Evolutionary conservation across 371 early-diverging fungal species (phyloP).

Genomic region (Entomophthora muscae): DNA sequence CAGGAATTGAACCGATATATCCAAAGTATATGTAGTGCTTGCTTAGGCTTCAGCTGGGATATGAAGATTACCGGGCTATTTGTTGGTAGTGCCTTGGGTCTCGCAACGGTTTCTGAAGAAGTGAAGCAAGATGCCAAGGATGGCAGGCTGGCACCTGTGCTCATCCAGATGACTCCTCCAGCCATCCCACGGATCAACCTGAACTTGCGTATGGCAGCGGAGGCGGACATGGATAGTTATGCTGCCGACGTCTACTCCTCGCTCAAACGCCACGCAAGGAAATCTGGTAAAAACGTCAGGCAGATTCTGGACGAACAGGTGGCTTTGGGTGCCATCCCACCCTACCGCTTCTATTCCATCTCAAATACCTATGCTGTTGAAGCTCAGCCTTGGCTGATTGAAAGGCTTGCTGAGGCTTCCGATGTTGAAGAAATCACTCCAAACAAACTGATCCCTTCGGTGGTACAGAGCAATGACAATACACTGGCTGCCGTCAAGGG

Average conservation of each 20-base stretch:
- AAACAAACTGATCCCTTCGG: neutral
- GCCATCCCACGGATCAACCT: neutral
- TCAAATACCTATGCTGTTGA: slow-evolving; percentile 5
- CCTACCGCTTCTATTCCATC: slow-evolving; percentile 6
- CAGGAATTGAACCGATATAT: too few species aligned
- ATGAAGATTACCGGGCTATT: neutral
- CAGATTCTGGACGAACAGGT: neutral
- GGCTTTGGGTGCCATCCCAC: neutral
- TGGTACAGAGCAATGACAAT: neutral
- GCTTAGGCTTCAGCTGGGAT: too few species aligned
- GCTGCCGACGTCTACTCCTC: neutral
- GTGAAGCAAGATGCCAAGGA: neutral
- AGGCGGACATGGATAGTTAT: neutral
- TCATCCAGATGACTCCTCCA: neutral
- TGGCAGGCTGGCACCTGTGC: neutral
- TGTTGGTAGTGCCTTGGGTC: neutral
- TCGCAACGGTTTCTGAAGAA: neutral
- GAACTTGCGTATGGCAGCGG: neutral
- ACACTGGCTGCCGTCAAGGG: neutral
- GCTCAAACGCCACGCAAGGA: neutral
- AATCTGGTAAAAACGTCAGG: neutral
- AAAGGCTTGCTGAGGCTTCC: neutral
- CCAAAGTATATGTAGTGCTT: too few species aligned
- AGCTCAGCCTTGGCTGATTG: neutral
- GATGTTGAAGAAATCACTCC: slow-evolving; percentile 5